These are phyloP conservation scores for Beauveria rudraprayagi DNA, from an alignment of 2,329 filamentous ascomycete species.

Conservation along the genomic window DNA sequence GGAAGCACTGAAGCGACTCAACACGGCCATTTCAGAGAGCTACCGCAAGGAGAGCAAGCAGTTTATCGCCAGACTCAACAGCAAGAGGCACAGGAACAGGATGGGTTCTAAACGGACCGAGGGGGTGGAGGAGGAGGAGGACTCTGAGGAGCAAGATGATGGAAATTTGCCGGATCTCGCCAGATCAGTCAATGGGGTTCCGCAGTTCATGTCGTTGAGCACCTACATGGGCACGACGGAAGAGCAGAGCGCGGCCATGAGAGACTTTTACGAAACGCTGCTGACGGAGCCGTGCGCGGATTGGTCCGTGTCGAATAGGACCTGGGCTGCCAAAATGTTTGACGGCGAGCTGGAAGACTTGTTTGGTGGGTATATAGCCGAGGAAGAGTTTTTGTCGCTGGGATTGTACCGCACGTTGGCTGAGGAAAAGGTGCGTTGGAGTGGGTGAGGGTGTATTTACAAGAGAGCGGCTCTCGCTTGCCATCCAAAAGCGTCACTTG, in stretches of 20 bases:
- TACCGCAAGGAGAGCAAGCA: conserved; percentile 4
- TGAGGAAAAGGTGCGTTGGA: conserved; percentile 10
- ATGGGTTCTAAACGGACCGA: neutral
- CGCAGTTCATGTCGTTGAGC: conserved; percentile 10
- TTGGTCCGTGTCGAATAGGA: neutral
- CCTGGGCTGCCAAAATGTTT: conserved; percentile 6
- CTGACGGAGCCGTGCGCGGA: neutral
- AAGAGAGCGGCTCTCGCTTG: no score
- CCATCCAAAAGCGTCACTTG: no score
- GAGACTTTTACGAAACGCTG: neutral
- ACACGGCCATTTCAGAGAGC: neutral
- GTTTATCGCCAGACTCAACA: neutral
- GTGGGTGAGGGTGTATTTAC: neutral
- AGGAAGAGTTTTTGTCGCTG: conserved; percentile 7
- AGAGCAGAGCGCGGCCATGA: neutral
- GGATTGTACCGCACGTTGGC: conserved; percentile 7
- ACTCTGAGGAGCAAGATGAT: neutral
- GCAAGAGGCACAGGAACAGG: neutral
- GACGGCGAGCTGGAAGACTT: neutral
- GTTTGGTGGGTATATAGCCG: conserved; percentile 8
- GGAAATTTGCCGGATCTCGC: neutral
- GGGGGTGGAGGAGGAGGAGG: neutral
- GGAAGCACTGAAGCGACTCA: neutral
- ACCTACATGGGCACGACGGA: conserved; percentile 6
- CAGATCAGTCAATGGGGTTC: neutral